These are phyloP conservation scores for Escovopsis sp. DNA, from an alignment of 2,329 filamentous ascomycete genomes.

Conservation along the genomic window DNA sequence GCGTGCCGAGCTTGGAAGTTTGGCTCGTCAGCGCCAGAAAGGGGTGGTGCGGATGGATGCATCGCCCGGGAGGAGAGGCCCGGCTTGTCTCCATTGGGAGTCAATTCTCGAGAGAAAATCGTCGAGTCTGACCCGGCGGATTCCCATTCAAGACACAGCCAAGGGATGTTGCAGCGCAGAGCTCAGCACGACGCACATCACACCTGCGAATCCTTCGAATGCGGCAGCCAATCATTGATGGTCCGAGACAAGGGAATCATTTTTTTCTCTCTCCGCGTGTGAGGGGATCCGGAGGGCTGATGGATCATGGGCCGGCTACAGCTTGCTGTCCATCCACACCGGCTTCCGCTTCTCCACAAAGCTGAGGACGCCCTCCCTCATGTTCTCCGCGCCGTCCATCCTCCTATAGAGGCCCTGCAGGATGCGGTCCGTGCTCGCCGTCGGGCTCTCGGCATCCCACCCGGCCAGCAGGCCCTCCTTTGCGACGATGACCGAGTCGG, in stretches of 20 bases:
- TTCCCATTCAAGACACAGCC: too few species aligned
- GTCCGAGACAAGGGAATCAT: neutral
- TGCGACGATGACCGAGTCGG: conserved; percentile 62
- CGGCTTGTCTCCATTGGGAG: too few species aligned
- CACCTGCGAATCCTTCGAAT: too few species aligned
- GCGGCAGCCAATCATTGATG: neutral
- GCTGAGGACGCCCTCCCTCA: conserved; percentile 57
- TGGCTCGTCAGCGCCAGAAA: too few species aligned
- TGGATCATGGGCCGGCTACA: conserved; percentile 23
- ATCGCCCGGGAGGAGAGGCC: too few species aligned
- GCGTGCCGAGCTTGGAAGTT: too few species aligned
- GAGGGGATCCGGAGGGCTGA: neutral
- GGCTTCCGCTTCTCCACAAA: conserved; percentile 66
- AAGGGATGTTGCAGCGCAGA: too few species aligned
- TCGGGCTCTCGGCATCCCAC: conserved; percentile 55
- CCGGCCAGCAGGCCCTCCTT: conserved; percentile 56
- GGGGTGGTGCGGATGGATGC: too few species aligned
- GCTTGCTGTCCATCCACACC: conserved; percentile 49
- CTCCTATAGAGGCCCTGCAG: conserved; percentile 42
- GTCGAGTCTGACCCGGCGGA: too few species aligned
- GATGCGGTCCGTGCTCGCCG: conserved; percentile 44
- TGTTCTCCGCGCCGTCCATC: conserved; percentile 54
- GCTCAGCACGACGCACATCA: too few species aligned
- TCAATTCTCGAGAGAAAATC: too few species aligned
- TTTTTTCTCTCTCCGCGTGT: neutral